Conservation (phyloP, 495 filamentous ascomycete genomes). For the Achaetomiella virescens region DNA sequence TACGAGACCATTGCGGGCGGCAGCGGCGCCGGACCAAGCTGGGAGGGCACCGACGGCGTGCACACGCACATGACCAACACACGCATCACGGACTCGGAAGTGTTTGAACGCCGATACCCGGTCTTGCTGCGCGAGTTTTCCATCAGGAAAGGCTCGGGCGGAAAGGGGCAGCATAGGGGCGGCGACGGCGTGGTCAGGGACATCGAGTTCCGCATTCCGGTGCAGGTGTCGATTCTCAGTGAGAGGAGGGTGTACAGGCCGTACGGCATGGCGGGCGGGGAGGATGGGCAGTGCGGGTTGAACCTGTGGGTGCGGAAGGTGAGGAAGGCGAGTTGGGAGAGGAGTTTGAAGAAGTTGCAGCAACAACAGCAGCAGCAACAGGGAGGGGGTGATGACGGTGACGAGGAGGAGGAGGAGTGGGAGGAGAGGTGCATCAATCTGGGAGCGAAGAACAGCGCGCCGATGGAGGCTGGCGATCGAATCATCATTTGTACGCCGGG, state of each 20-base stretch:
- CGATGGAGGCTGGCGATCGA: slow-evolving; percentile 77
- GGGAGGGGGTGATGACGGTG: slow-evolving; percentile 27
- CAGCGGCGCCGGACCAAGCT: slow-evolving; percentile 76
- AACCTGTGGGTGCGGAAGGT: slow-evolving; percentile 83
- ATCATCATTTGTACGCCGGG: slow-evolving; percentile 71
- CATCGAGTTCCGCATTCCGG: slow-evolving; percentile 86
- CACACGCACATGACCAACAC: slow-evolving; percentile 99
- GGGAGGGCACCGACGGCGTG: slow-evolving; percentile 85
- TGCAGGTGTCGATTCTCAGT: slow-evolving; percentile 83
- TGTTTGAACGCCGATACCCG: slow-evolving; percentile 93
- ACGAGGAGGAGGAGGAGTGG: slow-evolving; percentile 36
- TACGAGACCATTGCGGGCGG: slow-evolving; percentile 97
- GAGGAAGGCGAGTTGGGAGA: slow-evolving; percentile 42
- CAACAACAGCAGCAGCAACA: slow-evolving; percentile 1
- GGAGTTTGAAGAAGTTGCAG: slow-evolving; percentile 31
- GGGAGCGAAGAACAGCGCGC: slow-evolving; percentile 89
- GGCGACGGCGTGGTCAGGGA: slow-evolving; percentile 90
- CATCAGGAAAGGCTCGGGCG: slow-evolving; percentile 62
- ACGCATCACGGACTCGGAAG: slow-evolving; percentile 88
- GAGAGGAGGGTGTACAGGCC: slow-evolving; percentile 83
- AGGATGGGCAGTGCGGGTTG: slow-evolving; percentile 68
- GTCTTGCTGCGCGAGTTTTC: slow-evolving; percentile 79
- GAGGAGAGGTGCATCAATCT: slow-evolving; percentile 72
- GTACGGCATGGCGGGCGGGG: slow-evolving; percentile 85
- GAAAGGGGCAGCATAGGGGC: slow-evolving; percentile 68